Evolutionary conservation across 108 stramenopile genomes (phyloP).

Genomic region (Stephanodiscus triporus): DNA sequence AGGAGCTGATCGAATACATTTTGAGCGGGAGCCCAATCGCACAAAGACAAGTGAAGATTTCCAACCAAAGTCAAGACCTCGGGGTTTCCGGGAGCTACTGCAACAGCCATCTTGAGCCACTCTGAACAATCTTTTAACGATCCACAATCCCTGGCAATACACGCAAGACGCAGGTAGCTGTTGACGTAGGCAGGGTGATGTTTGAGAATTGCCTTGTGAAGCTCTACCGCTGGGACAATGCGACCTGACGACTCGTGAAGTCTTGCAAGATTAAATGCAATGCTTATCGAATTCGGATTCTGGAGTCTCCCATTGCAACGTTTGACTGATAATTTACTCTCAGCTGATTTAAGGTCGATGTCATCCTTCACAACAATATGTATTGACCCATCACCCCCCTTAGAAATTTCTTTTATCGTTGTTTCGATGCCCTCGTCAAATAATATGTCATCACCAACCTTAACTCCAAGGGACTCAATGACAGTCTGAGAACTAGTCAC

Average conservation of each 20-base stretch:
- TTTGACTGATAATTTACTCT: conserved; percentile 52
- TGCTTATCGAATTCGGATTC: conserved; percentile 64
- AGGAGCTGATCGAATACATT: conserved; percentile 83
- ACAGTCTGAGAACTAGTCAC: conserved; percentile 30
- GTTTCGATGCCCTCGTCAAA: conserved; percentile 28
- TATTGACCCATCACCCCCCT: conserved; percentile 28
- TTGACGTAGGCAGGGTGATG: conserved; percentile 85
- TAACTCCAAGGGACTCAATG: conserved; percentile 39
- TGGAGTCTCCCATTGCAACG: conserved; percentile 67
- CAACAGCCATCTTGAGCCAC: conserved; percentile 86
- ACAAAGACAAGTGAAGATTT: conserved; percentile 84
- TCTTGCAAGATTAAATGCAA: conserved; percentile 87
- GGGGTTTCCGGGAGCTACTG: conserved; percentile 81
- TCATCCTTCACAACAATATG: conserved; percentile 25
- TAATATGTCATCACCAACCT: conserved; percentile 47
- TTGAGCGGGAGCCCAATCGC: conserved; percentile 87
- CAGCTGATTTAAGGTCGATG: conserved; percentile 12
- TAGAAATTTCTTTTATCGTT: conserved; percentile 22
- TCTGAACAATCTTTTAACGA: conserved; percentile 83
- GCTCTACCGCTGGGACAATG: conserved; percentile 77
- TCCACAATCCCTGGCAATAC: conserved; percentile 87
- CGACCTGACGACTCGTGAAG: conserved; percentile 79
- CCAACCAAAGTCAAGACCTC: conserved; percentile 90
- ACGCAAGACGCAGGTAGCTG: conserved; percentile 83
- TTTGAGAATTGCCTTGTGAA: conserved; percentile 88